phyloP scores from a whole-genome alignment of 2,329 filamentous ascomycete species.

The Colletotrichum sp. region DNA sequence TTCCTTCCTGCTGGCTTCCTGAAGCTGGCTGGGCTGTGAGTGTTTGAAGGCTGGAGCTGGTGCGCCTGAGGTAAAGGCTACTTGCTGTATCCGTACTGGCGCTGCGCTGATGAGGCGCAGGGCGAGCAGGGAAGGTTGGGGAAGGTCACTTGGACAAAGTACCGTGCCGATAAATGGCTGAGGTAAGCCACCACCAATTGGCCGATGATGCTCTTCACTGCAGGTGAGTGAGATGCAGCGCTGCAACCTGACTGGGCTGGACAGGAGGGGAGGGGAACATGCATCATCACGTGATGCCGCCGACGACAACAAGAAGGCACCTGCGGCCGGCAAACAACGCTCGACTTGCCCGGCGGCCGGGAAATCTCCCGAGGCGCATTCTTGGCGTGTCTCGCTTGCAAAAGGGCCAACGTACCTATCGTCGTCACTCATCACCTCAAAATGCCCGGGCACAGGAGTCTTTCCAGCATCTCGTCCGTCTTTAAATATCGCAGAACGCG shows the following conservation, averaged over 20 bases:
- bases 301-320: not conserved
- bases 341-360: not conserved
- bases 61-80: not conserved
- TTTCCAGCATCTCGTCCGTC: not conserved
- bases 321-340: not conserved
- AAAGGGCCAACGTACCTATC: not conserved
- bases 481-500: not conserved
- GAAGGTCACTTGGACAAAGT: not conserved
- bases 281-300: not conserved
- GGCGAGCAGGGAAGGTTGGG: not conserved
- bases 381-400: not conserved
- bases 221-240: not conserved
- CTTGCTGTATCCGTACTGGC: not conserved
- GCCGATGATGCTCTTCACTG: not conserved
- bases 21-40: not conserved
- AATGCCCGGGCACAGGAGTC: not conserved
- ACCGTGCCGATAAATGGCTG: slow-evolving; percentile 6
- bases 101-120: not conserved
- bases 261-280: not conserved
- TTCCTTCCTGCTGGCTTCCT: not conserved
- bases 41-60: not conserved
- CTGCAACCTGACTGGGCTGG: not conserved
- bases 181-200: not conserved
- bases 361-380: not conserved
- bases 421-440: not conserved